Evolutionary conservation across 148 eudicot species (phyloP), one percentile per base, ranked within the genome.

Genomic region (Silene uniflora): DNA sequence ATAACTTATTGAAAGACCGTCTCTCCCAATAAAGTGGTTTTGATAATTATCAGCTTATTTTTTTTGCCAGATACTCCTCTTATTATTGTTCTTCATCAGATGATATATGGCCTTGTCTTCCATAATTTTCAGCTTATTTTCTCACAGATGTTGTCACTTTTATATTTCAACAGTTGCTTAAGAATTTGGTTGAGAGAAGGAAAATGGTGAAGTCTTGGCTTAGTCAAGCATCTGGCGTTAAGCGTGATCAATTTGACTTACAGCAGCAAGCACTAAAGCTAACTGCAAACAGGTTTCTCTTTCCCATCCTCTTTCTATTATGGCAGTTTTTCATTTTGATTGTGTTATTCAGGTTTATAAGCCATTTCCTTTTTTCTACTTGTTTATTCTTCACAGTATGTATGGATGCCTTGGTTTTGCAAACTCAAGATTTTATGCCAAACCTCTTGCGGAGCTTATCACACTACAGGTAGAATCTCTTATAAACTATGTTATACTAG

Each of bases 401-500:
- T 96, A 96, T 85, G 99, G 99, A 78, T 96, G 99, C 84, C 84
- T 96, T 71, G 99, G 99, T 69, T 96, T 92, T 81, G 85, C 99
- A 72, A 91, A 88, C 83, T 96, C 98, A 76, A 89, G 99, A 85
- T 96, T 96, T 83, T 96, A 88, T 84, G 98, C 98, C 71, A 96
- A 96, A 83, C 98, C 98, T 47, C 91, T 96, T 25, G 99, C 99
- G 25, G 99, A 96, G 80, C 88, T 92, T 76, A 91, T 92, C 27
- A 96, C 99, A 72, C 74, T 82, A 78, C 98, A 91, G 72, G 99
- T 89, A 79, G 67, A 84, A 69, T 55, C 7, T 56, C 17, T 39
- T 16, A 63, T 25, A 21, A 68, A 46, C 52, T 62, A 11, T 39
- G 14, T 60, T 54, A 62, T 66, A 64, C 46, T 14, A 19, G 11